phyloP scores from a whole-genome alignment of 176 grass and related monocot species.

The Tillandsia fasciculata region DNA sequence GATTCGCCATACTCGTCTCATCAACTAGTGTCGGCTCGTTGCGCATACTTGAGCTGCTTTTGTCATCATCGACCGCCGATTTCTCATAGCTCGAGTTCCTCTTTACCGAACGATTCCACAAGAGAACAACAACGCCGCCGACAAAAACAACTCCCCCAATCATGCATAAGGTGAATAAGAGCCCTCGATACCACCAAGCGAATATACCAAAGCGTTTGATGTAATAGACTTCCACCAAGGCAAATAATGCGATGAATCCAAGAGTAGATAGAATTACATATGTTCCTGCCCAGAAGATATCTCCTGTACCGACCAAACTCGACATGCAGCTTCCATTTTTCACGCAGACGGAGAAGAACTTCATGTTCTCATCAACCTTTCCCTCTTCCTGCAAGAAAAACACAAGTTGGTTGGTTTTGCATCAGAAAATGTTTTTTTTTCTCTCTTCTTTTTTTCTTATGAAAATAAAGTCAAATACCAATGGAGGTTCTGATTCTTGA shows the following conservation, averaged over 20 bases:
- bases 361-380: conserved; percentile 29
- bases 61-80: conserved; percentile 14
- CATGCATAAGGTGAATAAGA: conserved; percentile 69
- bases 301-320: conserved; percentile 76
- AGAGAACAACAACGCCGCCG: conserved; percentile 56
- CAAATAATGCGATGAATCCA: conserved; percentile 51
- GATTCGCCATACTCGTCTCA: conserved; percentile 10
- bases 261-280: conserved; percentile 68
- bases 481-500: conserved; percentile 50
- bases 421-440: not conserved
- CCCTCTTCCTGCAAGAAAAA: conserved; percentile 65
- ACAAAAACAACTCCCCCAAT: conserved; percentile 41
- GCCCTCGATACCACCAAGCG: conserved; percentile 82
- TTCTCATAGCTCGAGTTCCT: conserved; percentile 31
- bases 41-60: not conserved
- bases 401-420: not conserved
- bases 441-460: not conserved
- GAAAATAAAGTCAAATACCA: conserved; percentile 26
- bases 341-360: conserved; percentile 41
- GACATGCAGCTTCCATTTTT: conserved; percentile 62
- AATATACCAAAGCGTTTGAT: conserved; percentile 40
- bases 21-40: conserved; percentile 1
- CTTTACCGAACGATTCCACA: conserved; percentile 68
- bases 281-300: conserved; percentile 63
- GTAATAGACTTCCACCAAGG: conserved; percentile 64